Base-by-base conservation (phyloP, 169 alveolate genomes). In the Eimeria tenella region DNA sequence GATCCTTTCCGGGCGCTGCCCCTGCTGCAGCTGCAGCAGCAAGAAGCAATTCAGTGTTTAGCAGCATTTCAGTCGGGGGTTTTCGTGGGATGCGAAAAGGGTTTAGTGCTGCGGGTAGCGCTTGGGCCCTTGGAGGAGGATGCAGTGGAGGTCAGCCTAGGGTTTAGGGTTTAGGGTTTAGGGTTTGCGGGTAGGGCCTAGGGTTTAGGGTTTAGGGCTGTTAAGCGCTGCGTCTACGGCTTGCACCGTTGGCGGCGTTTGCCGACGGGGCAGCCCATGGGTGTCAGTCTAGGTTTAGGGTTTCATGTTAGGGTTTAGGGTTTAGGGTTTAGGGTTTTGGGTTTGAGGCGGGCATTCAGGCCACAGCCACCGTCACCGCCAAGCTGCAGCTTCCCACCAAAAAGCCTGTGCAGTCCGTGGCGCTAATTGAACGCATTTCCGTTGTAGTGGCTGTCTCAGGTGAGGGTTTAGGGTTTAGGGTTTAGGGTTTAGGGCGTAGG, bases 381-480 rank as follows among this genome's bases (percentile, higher is more conserved):
- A 10, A 17, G 68, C 68, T 58, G 19, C 68, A 58, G 19, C 68
- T 58, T 10, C 68, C 68, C 19, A 13, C 68, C 21, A 58, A 58
- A 17, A 58, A 58, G 2, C 19, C 68, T 58, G 68, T 58, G 68
- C 68, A 58, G 19, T 13, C 68, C 68, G 4, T 58, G 11, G 68
- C 68, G 11, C 11, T 17, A 10, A 10, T 58, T 17, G 68, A 58
- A 17, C 11, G 68, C 68, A 0, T 58, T 17, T 10, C 68, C 68
- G 21, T 58, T 17, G 68, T 58, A 58, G 42, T 31, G 42, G 79
- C 79, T 15, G 19, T 9, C 75, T n/a, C 75, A 8, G 8, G 23
- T 6, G 23, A 21, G 25, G 83, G 23, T 6, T 73, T 73, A 25
- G 23, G 58, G 83, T 21, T 73, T 73, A 73, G 83, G 83, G 83